Conservation (phyloP, 2,329 filamentous ascomycete species). For the Arthrobotrys entomopaga region DNA sequence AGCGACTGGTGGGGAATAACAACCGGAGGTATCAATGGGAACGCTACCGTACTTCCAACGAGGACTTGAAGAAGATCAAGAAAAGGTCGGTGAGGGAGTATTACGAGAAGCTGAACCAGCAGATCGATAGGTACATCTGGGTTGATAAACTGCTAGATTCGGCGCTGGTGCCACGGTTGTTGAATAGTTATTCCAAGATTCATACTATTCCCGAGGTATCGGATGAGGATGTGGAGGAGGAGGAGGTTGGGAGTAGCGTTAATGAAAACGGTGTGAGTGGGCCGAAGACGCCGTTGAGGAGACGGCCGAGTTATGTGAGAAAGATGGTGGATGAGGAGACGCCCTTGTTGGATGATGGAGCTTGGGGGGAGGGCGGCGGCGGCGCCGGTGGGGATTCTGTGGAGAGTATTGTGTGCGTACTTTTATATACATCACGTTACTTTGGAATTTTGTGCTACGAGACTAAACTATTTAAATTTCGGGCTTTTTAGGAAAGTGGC, state of each 20-base stretch:
- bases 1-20: conserved; percentile 82
- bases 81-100: conserved; percentile 81
- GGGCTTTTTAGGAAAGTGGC: conserved; percentile 74
- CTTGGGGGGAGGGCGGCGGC: conserved; percentile 37
- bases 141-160: conserved; percentile 92
- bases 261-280: not conserved
- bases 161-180: conserved; percentile 86
- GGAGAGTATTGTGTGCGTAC: conserved; percentile 54
- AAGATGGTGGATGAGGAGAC: conserved; percentile 75
- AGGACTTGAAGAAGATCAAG: conserved; percentile 76
- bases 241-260: conserved; percentile 4
- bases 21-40: conserved; percentile 89
- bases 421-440: not conserved
- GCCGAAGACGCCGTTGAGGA: conserved; percentile 49
- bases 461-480: too few species aligned
- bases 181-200: conserved; percentile 67
- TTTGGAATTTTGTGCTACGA: too few species aligned
- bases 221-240: conserved; percentile 11
- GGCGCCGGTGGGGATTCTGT: conserved; percentile 39
- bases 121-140: conserved; percentile 91
- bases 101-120: conserved; percentile 86
- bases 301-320: conserved; percentile 78
- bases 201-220: conserved; percentile 20
- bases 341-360: conserved; percentile 68
- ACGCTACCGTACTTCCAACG: conserved; percentile 83